Conservation (phyloP, 2,329 filamentous ascomycete species). For the Diaporthe sp. region DNA sequence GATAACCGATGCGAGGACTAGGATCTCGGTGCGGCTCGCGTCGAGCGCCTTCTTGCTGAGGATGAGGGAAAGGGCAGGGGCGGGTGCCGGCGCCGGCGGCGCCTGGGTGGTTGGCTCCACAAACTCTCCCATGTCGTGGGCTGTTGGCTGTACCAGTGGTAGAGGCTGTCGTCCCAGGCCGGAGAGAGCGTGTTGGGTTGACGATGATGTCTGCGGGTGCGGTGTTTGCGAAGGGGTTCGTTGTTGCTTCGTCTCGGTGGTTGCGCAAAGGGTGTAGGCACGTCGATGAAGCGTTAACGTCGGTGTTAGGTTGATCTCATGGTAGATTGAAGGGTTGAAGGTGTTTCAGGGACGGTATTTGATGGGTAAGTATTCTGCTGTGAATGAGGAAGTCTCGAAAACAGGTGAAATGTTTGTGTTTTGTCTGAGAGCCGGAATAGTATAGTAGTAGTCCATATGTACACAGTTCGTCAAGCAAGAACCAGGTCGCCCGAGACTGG, state of each 20-base stretch:
- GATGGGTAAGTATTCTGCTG: background rate
- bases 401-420: background rate
- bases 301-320: background rate
- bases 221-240: background rate
- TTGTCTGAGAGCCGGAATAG: background rate
- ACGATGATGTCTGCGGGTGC: background rate
- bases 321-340: background rate
- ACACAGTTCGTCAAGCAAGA: background rate
- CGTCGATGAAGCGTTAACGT: background rate
- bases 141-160: background rate
- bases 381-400: background rate
- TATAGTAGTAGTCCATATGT: background rate
- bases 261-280: slow-evolving; percentile 29
- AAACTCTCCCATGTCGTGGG: slow-evolving; percentile 4
- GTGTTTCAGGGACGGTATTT: background rate
- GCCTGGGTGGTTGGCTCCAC: slow-evolving; percentile 21
- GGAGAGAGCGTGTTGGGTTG: background rate
- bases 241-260: slow-evolving; percentile 16
- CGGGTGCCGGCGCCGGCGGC: background rate
- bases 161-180: background rate
- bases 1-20: slow-evolving; percentile 51
- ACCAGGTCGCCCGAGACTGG: background rate
- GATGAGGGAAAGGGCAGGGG: background rate
- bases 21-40: slow-evolving; percentile 51
- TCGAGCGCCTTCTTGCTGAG: slow-evolving; percentile 41